These are phyloP conservation scores for Pyrrhoderma lamaoense DNA, from an alignment of 1,284 basidiomycete genomes.

Conservation along the genomic window DNA sequence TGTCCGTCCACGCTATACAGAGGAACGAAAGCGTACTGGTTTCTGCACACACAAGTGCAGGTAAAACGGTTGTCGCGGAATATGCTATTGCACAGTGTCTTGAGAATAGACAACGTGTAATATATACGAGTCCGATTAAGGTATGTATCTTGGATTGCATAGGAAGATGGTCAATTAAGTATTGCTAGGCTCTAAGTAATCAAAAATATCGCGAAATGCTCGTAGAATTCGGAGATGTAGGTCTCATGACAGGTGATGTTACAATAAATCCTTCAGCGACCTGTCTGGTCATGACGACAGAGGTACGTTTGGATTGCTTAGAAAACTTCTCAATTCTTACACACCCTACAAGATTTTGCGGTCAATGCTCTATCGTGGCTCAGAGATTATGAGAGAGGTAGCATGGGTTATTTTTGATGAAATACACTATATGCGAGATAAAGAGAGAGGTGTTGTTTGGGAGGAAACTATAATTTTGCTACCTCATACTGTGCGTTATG, in stretches of 20 bases:
- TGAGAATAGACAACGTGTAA: constrained; percentile 88
- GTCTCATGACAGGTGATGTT: constrained; percentile 99
- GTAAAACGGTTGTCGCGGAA: constrained; percentile 98
- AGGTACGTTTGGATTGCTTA: constrained; percentile 45
- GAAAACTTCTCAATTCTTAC: background rate
- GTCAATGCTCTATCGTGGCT: constrained; percentile 98
- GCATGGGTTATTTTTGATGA: constrained; percentile 99
- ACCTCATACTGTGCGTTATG: constrained; percentile 93
- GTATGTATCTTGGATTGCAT: constrained; percentile 37
- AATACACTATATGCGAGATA: constrained; percentile 99
- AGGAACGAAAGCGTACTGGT: constrained; percentile 96
- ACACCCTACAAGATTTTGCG: constrained; percentile 75
- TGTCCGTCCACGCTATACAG: constrained; percentile 93
- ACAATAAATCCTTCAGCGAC: constrained; percentile 97
- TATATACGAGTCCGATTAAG: constrained; percentile 99
- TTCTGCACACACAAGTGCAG: constrained; percentile 97
- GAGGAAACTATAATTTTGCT: constrained; percentile 95
- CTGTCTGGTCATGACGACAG: constrained; percentile 99
- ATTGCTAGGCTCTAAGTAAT: constrained; percentile 82
- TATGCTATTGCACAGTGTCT: constrained; percentile 98
- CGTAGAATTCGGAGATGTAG: constrained; percentile 95
- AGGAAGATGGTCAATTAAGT: constrained; percentile 9
- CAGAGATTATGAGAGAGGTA: constrained; percentile 99
- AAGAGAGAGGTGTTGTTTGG: constrained; percentile 84
- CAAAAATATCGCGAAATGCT: constrained; percentile 99